Conservation (phyloP, 345 rosid species). For the Bruguiera parviflora region DNA sequence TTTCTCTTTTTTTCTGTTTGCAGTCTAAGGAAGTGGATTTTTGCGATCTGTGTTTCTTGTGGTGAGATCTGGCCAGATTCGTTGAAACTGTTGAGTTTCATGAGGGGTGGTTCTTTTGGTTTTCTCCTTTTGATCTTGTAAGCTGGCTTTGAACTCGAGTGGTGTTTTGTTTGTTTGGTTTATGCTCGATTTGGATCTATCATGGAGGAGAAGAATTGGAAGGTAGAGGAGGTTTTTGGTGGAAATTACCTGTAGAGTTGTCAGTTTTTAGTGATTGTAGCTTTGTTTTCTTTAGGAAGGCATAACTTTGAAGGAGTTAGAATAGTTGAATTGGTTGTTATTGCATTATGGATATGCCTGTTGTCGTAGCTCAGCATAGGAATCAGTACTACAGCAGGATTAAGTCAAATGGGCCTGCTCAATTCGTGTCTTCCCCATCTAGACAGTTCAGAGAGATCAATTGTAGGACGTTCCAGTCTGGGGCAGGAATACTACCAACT, state of each 20-base stretch:
- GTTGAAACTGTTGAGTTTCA: slow-evolving; percentile 10
- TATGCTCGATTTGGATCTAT: slow-evolving; percentile 33
- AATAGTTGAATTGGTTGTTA: slow-evolving; percentile 15
- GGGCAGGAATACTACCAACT: slow-evolving; percentile 69
- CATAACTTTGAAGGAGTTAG: background rate
- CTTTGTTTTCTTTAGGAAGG: background rate
- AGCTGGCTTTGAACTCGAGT: slow-evolving; percentile 16
- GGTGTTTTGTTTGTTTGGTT: slow-evolving; percentile 14
- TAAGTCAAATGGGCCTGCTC: slow-evolving; percentile 37
- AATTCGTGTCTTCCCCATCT: slow-evolving; percentile 53
- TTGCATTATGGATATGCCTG: slow-evolving; percentile 72
- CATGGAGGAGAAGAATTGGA: slow-evolving; percentile 33
- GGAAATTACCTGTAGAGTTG: slow-evolving; percentile 16
- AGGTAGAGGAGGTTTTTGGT: background rate
- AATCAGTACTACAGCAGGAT: slow-evolving; percentile 51
- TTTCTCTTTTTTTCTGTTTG: slow-evolving; percentile 3
- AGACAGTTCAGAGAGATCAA: slow-evolving; percentile 53
- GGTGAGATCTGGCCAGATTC: slow-evolving; percentile 26
- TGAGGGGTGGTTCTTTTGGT: background rate
- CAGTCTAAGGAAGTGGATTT: slow-evolving; percentile 12
- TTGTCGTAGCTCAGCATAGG: slow-evolving; percentile 62
- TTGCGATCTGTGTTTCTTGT: slow-evolving; percentile 11
- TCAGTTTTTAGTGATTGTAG: slow-evolving; percentile 25
- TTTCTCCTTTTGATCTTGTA: background rate
- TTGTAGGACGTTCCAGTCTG: slow-evolving; percentile 73